Percentiles rank a stretch among this genome's conserved stretches.
Evolutionary conservation across 768 basidiomycete species (phyloP).

Genomic region (Heimioporus sp.): DNA sequence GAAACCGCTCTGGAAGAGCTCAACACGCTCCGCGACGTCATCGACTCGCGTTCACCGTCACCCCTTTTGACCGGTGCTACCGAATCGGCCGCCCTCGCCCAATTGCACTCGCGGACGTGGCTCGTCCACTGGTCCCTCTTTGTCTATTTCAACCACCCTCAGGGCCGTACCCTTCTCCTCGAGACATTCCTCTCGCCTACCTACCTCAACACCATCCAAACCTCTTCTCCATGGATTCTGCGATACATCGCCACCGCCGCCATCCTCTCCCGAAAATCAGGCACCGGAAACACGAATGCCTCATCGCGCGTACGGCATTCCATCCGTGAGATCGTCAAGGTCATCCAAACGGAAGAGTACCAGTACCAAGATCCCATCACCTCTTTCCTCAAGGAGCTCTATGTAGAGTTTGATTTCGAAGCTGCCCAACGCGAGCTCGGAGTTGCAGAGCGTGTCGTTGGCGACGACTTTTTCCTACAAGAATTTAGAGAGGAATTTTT

Average conservation of each 20-base stretch:
- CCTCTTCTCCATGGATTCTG: constrained; percentile 90
- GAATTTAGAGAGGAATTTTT: constrained; percentile 92
- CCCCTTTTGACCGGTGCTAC: constrained; percentile 43
- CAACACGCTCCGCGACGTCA: constrained; percentile 88
- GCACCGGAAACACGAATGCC: constrained; percentile 43
- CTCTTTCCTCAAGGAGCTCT: constrained; percentile 88
- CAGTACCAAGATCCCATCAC: constrained; percentile 95
- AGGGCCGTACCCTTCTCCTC: constrained; percentile 87
- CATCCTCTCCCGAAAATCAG: constrained; percentile 82
- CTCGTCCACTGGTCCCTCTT: constrained; percentile 97
- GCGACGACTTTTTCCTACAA: constrained; percentile 91
- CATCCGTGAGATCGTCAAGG: constrained; percentile 87
- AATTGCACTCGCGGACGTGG: constrained; percentile 95
- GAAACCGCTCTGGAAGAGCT: constrained; percentile 93
- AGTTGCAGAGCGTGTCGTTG: constrained; percentile 77
- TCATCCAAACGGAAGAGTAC: constrained; percentile 93
- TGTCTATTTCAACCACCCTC: constrained; percentile 95
- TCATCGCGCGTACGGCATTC: constrained; percentile 83
- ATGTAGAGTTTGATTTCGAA: constrained; percentile 95
- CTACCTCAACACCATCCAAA: constrained; percentile 98
- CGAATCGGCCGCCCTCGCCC: constrained; percentile 72
- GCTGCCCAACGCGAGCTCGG: constrained; percentile 83
- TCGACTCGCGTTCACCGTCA: constrained; percentile 74
- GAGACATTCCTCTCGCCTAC: constrained; percentile 96
- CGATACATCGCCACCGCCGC: constrained; percentile 94